Conservation (phyloP, 2,329 filamentous ascomycete genomes). For the Pseudogymnoascus sp. region DNA sequence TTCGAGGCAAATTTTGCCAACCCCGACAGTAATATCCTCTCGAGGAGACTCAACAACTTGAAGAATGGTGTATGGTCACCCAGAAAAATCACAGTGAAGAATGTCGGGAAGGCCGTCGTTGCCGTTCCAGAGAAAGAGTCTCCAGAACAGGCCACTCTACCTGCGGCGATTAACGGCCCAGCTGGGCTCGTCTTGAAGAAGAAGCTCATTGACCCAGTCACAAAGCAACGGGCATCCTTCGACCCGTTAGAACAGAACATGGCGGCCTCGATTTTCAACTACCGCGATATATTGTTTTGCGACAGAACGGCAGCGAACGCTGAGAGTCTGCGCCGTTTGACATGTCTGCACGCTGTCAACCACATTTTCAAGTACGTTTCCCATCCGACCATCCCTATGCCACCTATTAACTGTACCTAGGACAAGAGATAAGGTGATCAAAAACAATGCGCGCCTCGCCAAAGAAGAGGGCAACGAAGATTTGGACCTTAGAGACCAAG, state of each 20-base stretch:
- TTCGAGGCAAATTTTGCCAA: slow-evolving; percentile 75
- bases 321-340: slow-evolving; percentile 59
- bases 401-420: slow-evolving; percentile 31
- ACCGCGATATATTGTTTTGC: slow-evolving; percentile 73
- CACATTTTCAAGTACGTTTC: slow-evolving; percentile 70
- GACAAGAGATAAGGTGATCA: slow-evolving; percentile 83
- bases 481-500: slow-evolving; percentile 79
- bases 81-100: slow-evolving; percentile 35
- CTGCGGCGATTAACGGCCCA: slow-evolving; percentile 28
- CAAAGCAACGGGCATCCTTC: slow-evolving; percentile 49
- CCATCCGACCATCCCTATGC: not conserved
- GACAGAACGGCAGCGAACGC: slow-evolving; percentile 64
- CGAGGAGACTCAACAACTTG: slow-evolving; percentile 44
- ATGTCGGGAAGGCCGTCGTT: slow-evolving; percentile 42
- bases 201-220: slow-evolving; percentile 52
- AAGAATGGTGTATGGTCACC: slow-evolving; percentile 45
- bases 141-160: slow-evolving; percentile 20
- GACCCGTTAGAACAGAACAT: slow-evolving; percentile 57
- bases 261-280: slow-evolving; percentile 68
- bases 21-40: slow-evolving; percentile 55
- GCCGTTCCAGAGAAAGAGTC: slow-evolving; percentile 39
- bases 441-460: slow-evolving; percentile 77
- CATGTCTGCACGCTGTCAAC: slow-evolving; percentile 79
- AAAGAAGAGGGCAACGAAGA: slow-evolving; percentile 58
- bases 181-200: slow-evolving; percentile 60